phyloP scores from a whole-genome alignment of 169 alveolate genomes.

The Plasmodium relictum region DNA sequence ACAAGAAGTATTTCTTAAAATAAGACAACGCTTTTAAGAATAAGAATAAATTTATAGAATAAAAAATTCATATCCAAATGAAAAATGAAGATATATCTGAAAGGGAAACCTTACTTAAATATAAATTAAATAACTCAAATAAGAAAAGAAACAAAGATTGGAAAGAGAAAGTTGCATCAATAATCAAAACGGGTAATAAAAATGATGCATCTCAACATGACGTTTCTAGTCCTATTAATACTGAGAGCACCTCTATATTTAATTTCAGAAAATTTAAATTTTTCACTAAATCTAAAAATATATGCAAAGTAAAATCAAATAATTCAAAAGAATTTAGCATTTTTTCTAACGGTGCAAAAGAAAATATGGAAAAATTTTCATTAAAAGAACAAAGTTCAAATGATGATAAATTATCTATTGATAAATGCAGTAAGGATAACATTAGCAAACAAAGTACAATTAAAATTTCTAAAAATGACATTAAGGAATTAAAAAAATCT shows the following conservation, averaged over 20 bases:
- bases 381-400: no score
- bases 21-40: no score
- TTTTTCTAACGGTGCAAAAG: no score
- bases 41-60: not conserved
- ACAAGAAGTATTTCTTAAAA: no score
- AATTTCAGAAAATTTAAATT: slow-evolving; percentile 23
- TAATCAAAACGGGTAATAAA: not conserved
- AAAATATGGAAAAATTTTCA: no score
- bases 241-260: slow-evolving; percentile 12
- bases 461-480: no score
- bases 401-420: no score
- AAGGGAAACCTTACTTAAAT: not conserved
- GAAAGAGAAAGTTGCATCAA: not conserved
- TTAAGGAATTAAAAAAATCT: no score
- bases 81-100: not conserved
- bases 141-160: not conserved
- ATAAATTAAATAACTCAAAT: not conserved
- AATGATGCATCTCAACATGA: not conserved
- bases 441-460: no score
- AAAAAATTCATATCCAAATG: not conserved
- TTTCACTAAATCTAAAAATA: slow-evolving; percentile 16
- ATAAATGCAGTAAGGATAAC: no score
- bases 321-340: not conserved
- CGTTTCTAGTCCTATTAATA: not conserved
- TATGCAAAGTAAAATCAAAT: not conserved